Percentiles rank a stretch among this genome's conserved stretches.
Conservation (phyloP, 495 filamentous ascomycete genomes). For the Lasiosphaeriaceae sp. region DNA sequence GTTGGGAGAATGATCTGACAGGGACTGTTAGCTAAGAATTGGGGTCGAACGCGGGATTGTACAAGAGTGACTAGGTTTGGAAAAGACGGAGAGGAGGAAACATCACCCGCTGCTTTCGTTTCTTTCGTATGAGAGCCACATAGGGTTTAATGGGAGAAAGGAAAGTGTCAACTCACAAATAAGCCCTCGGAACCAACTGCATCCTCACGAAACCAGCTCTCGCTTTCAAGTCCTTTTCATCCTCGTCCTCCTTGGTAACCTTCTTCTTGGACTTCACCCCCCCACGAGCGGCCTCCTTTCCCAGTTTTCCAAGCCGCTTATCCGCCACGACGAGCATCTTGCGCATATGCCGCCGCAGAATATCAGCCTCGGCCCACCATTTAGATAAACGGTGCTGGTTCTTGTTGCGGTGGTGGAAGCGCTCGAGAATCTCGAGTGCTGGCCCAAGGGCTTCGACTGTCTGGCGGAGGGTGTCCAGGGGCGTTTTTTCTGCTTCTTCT, state of each 20-base stretch:
- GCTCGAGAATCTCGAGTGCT: slow-evolving; percentile 47
- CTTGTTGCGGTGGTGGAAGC: slow-evolving; percentile 73
- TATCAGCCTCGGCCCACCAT: slow-evolving; percentile 71
- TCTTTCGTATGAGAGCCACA: not conserved
- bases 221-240: slow-evolving; percentile 15
- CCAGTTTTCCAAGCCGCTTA: slow-evolving; percentile 3
- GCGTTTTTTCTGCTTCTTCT: too few relatives aligned
- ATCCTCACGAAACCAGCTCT: slow-evolving; percentile 16
- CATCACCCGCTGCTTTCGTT: too few relatives aligned
- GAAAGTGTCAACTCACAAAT: slow-evolving; percentile 26
- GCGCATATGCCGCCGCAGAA: slow-evolving; percentile 58
- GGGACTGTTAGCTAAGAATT: not conserved
- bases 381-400: slow-evolving; percentile 70
- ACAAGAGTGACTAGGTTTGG: not conserved
- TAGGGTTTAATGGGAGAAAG: not conserved
- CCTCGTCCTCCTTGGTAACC: slow-evolving; percentile 3
- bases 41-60: not conserved
- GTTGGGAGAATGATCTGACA: slow-evolving; percentile 60
- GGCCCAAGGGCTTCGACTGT: slow-evolving; percentile 15
- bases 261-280: slow-evolving; percentile 14
- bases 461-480: not conserved
- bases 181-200: slow-evolving; percentile 26
- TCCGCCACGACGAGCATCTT: slow-evolving; percentile 48
- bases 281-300: slow-evolving; percentile 14
- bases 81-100: too few relatives aligned